phyloP scores from a whole-genome alignment of 768 basidiomycete species.

The Candolleomyces aberdarensis region DNA sequence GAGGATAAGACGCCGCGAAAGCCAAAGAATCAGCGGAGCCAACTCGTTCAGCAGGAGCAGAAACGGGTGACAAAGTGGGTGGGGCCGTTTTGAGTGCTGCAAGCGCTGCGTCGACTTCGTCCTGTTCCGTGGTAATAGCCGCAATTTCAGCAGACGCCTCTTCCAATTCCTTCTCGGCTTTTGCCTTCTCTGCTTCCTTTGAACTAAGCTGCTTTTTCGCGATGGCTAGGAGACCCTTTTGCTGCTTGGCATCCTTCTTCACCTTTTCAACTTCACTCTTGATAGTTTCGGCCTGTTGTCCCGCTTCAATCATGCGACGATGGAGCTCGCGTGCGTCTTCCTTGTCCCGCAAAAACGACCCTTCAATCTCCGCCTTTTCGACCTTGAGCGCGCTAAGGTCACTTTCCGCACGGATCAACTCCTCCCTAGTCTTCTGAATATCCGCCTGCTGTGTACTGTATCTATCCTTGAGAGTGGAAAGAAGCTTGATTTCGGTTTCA shows the following conservation, averaged over 20 bases:
- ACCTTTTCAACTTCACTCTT: conserved; percentile 81
- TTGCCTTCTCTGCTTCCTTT: conserved; percentile 75
- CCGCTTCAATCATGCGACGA: conserved; percentile 77
- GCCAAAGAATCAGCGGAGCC: conserved; percentile 47
- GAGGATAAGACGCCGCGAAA: conserved; percentile 67
- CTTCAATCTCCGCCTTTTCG: conserved; percentile 91
- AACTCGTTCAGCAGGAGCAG: conserved; percentile 23
- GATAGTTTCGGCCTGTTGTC: conserved; percentile 64
- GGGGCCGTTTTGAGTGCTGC: conserved; percentile 25
- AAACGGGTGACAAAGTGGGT: conserved; percentile 18
- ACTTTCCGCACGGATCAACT: conserved; percentile 87
- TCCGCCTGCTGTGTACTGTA: conserved; percentile 62
- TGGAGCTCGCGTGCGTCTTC: conserved; percentile 90
- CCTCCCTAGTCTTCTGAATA: conserved; percentile 68
- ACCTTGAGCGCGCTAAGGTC: conserved; percentile 85
- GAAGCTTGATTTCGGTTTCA: conserved; percentile 75
- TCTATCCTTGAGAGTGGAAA: conserved; percentile 68
- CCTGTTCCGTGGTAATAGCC: conserved; percentile 52
- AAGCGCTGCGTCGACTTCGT: conserved; percentile 51
- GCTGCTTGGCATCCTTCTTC: conserved; percentile 93
- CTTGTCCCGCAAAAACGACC: conserved; percentile 83
- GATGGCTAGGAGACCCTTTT: conserved; percentile 93
- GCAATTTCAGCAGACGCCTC: conserved; percentile 57
- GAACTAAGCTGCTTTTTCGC: conserved; percentile 89
- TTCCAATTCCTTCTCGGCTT: conserved; percentile 67